A percentile compares a stretch with the other conserved stretches of the same genome.
Conservation (phyloP, 2,329 filamentous ascomycete genomes). For the Zymoseptoria tritici region DNA sequence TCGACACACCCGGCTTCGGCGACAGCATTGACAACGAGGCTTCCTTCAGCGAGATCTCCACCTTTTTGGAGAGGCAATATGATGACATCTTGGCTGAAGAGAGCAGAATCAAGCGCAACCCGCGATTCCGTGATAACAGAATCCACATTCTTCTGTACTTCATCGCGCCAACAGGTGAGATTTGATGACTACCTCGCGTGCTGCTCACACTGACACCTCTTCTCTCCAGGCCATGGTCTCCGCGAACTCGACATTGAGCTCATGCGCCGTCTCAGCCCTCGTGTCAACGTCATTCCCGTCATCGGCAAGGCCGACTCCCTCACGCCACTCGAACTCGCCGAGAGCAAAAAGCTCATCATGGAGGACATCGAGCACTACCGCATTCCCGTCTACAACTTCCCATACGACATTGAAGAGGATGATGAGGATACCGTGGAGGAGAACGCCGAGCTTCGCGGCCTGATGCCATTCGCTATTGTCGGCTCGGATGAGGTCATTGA, state of each 20-base stretch:
- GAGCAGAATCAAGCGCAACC: constrained; percentile 99
- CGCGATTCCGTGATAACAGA: constrained; percentile 97
- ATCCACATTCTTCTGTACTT: constrained; percentile 98
- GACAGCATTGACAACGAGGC: constrained; percentile 97
- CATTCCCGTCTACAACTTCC: constrained; percentile 99
- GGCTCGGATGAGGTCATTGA: constrained; percentile 93
- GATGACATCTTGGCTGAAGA: constrained; percentile 98
- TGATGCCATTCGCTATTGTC: constrained; percentile 99
- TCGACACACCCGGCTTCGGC: constrained; percentile 96
- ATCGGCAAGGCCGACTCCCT: constrained; percentile 98
- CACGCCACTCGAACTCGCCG: constrained; percentile 89
- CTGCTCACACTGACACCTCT: constrained; percentile 6
- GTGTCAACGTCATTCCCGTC: constrained; percentile 97
- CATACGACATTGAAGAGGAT: constrained; percentile 98
- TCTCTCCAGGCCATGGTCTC: constrained; percentile 51
- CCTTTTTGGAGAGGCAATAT: constrained; percentile 97
- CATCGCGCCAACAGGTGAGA: constrained; percentile 81
- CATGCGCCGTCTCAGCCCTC: constrained; percentile 97
- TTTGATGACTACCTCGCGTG: neutral
- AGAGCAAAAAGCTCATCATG: constrained; percentile 99
- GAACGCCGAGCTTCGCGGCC: constrained; percentile 90
- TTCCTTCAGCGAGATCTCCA: constrained; percentile 95
- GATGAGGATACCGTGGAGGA: constrained; percentile 99
- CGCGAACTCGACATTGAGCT: constrained; percentile 98
- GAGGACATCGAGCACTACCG: constrained; percentile 99